Conservation (phyloP, 1,284 basidiomycete genomes). For the Pascua sp. region DNA sequence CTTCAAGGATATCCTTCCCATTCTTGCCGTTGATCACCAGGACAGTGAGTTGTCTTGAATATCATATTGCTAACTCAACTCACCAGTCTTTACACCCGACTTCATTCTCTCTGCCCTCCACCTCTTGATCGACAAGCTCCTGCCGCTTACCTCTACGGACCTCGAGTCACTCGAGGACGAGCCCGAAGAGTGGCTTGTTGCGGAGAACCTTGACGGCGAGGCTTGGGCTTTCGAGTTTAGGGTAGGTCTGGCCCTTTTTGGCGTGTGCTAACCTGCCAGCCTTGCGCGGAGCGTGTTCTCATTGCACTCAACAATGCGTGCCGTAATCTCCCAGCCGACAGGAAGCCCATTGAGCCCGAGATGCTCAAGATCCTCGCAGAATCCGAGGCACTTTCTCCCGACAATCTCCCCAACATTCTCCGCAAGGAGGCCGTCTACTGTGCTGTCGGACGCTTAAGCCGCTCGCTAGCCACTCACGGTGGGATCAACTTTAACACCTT, state of each 20-base stretch:
- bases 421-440: constrained; percentile 85
- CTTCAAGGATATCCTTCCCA: constrained; percentile 66
- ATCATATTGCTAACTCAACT: constrained; percentile 5
- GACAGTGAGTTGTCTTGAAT: constrained; percentile 31
- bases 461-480: constrained; percentile 53
- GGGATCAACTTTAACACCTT: constrained; percentile 42
- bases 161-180: constrained; percentile 74
- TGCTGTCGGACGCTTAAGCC: constrained; percentile 75
- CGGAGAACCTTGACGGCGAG: constrained; percentile 72
- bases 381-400: constrained; percentile 51
- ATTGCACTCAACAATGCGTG: constrained; percentile 74
- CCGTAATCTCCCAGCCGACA: constrained; percentile 54
- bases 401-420: constrained; percentile 62
- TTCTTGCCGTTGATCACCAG: constrained; percentile 41
- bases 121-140: constrained; percentile 72
- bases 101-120: constrained; percentile 76
- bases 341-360: constrained; percentile 62
- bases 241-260: constrained; percentile 52
- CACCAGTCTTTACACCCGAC: constrained; percentile 63
- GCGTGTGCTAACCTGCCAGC: constrained; percentile 50
- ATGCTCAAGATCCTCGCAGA: constrained; percentile 60
- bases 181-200: constrained; percentile 84
- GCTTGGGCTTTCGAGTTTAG: constrained; percentile 87
- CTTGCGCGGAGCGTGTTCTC: constrained; percentile 81
- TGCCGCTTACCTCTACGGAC: constrained; percentile 73